These are phyloP conservation scores for Yamadazyma taylorii DNA, from an alignment of 1,139 yeast species.

Conservation along the genomic window DNA sequence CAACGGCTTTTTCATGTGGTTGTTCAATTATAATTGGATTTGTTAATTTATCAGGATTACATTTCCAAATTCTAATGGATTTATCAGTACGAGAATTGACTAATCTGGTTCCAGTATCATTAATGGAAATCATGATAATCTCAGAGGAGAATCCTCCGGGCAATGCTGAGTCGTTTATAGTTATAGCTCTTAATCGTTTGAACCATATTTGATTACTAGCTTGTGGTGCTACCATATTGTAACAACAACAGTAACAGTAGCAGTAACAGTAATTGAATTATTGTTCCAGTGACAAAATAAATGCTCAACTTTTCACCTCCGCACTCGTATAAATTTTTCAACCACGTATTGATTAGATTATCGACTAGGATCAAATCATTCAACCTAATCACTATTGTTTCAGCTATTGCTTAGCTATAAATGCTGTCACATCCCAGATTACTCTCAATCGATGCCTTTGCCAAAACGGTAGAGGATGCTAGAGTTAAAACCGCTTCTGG, in stretches of 20 bases:
- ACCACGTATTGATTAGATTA: neutral
- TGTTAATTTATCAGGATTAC: constrained; percentile 25
- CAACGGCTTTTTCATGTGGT: constrained; percentile 49
- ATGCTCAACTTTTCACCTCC: neutral
- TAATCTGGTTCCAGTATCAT: constrained; percentile 43
- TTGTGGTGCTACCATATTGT: neutral
- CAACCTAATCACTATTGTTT: neutral
- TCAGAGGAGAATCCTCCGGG: constrained; percentile 31
- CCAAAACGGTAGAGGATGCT: constrained; percentile 94
- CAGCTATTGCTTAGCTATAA: neutral
- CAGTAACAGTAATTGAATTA: neutral
- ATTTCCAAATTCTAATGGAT: constrained; percentile 45
- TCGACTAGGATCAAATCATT: too few species aligned
- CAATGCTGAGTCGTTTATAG: constrained; percentile 28
- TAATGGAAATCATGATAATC: constrained; percentile 32
- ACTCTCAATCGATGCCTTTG: constrained; percentile 81
- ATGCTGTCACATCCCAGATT: constrained; percentile 48
- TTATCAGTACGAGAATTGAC: constrained; percentile 49
- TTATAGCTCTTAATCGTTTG: constrained; percentile 22
- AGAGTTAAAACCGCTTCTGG: constrained; percentile 85
- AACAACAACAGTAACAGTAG: too few species aligned
- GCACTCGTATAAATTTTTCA: neutral
- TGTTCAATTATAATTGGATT: constrained; percentile 41
- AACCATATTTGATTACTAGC: constrained; percentile 18
- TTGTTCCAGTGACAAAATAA: too few species aligned